Evolutionary conservation across 768 basidiomycete genomes (phyloP).

Genomic region (Hygrophoropsis aurantiaca): DNA sequence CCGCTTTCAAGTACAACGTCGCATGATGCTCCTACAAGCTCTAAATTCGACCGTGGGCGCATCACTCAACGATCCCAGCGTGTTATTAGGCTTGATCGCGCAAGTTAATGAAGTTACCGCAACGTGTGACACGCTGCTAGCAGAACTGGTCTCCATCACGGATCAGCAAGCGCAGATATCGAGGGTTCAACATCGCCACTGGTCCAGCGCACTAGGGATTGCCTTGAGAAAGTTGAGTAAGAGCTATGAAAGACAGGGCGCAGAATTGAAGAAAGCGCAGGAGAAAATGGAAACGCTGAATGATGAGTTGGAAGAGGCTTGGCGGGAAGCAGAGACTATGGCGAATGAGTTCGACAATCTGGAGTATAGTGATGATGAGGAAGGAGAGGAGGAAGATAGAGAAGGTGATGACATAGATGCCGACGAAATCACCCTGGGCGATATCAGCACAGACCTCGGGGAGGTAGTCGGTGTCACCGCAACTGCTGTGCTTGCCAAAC

Average conservation of each 20-base stretch:
- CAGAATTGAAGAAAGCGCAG: conserved; percentile 52
- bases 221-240: conserved; percentile 79
- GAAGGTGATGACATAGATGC: conserved; percentile 26
- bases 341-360: conserved; percentile 71
- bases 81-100: conserved; percentile 43
- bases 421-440: conserved; percentile 27
- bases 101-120: conserved; percentile 63
- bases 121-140: conserved; percentile 57
- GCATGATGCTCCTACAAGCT: conserved; percentile 72
- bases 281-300: conserved; percentile 54
- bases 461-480: conserved; percentile 39
- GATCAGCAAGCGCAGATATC: conserved; percentile 69
- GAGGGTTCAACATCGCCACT: conserved; percentile 61
- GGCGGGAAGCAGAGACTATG: conserved; percentile 73
- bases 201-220: conserved; percentile 74
- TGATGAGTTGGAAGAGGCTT: conserved; percentile 76
- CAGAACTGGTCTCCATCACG: conserved; percentile 53
- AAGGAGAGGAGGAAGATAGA: conserved; percentile 10
- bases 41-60: conserved; percentile 50
- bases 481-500: conserved; percentile 36
- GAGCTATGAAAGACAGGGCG: conserved; percentile 64
- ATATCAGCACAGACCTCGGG: conserved; percentile 23
- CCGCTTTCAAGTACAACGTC: conserved; percentile 62
- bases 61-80: conserved; percentile 23
- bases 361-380: conserved; percentile 34